phyloP scores from a whole-genome alignment of 1,139 yeast genomes.

The Lodderomyces elongisporus region DNA sequence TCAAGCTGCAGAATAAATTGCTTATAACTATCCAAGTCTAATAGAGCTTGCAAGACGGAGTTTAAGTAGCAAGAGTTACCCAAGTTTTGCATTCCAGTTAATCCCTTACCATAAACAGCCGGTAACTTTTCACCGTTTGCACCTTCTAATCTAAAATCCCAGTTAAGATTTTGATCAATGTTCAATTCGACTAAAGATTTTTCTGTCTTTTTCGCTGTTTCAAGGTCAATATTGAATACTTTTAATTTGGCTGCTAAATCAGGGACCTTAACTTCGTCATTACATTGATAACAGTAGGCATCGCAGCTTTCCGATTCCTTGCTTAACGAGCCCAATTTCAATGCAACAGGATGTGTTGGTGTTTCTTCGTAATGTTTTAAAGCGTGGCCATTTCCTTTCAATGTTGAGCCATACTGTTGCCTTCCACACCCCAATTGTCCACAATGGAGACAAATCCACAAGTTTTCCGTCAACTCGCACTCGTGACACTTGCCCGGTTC shows the following conservation, averaged over 20 bases:
- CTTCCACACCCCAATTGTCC: constrained; percentile 91
- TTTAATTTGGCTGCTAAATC: constrained; percentile 44
- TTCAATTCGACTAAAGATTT: constrained; percentile 84
- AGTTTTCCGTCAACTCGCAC: constrained; percentile 62
- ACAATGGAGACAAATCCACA: constrained; percentile 90
- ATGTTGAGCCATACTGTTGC: constrained; percentile 81
- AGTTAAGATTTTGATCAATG: constrained; percentile 84
- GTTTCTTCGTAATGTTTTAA: constrained; percentile 52
- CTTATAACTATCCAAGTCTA: constrained; percentile 34
- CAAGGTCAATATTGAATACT: constrained; percentile 67
- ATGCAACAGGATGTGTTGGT: constrained; percentile 72
- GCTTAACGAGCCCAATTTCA: constrained; percentile 84
- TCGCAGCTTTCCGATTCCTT: constrained; percentile 58
- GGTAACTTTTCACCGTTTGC: constrained; percentile 61
- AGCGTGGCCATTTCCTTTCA: constrained; percentile 90
- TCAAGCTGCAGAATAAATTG: constrained; percentile 25
- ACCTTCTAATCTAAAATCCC: constrained; percentile 85
- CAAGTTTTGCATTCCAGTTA: constrained; percentile 79
- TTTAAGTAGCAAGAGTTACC: constrained; percentile 93
- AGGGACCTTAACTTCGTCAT: constrained; percentile 83
- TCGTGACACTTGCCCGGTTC: constrained; percentile 46
- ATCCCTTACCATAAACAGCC: constrained; percentile 63
- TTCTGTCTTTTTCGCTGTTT: constrained; percentile 60
- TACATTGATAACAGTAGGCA: constrained; percentile 81
- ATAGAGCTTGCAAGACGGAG: constrained; percentile 70